Evolutionary conservation across 345 rosid species (phyloP).

Genomic region (Streptanthus diversifolius): DNA sequence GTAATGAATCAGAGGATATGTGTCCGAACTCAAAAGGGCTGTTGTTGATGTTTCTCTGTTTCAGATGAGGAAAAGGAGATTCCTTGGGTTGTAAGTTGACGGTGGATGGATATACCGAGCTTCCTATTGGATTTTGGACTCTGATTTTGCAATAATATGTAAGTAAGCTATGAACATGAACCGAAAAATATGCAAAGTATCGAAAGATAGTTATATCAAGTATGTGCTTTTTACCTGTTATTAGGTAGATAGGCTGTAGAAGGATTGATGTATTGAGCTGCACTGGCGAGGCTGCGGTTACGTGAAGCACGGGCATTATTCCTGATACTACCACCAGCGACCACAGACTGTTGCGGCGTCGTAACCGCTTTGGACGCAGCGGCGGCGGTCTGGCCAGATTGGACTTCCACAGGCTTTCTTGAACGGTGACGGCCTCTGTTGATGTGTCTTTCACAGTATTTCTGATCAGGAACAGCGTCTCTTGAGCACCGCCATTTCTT

Average conservation of each 20-base stretch:
- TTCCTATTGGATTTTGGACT: slow-evolving; percentile 10
- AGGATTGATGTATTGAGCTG: slow-evolving; percentile 37
- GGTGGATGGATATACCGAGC: slow-evolving; percentile 28
- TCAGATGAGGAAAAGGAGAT: slow-evolving; percentile 25
- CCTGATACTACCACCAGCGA: slow-evolving; percentile 21
- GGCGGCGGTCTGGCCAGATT: slow-evolving; percentile 43
- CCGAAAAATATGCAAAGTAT: not conserved
- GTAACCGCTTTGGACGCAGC: slow-evolving; percentile 41
- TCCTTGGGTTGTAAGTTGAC: slow-evolving; percentile 37
- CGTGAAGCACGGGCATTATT: slow-evolving; percentile 26
- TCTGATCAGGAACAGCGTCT: slow-evolving; percentile 71
- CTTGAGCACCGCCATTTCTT: slow-evolving; percentile 87
- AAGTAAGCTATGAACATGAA: not conserved
- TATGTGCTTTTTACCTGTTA: slow-evolving; percentile 36
- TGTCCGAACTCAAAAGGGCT: slow-evolving; percentile 45
- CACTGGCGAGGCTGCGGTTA: slow-evolving; percentile 26
- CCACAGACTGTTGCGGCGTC: slow-evolving; percentile 31
- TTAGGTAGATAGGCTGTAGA: slow-evolving; percentile 30
- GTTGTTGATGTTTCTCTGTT: slow-evolving; percentile 30
- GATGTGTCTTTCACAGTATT: slow-evolving; percentile 76
- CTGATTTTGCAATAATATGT: slow-evolving; percentile 30
- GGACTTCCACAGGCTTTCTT: slow-evolving; percentile 84
- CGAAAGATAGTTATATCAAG: not conserved
- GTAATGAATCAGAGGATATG: slow-evolving; percentile 46
- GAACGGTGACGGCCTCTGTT: slow-evolving; percentile 87